Percentiles rank a stretch among this genome's conserved stretches.
These are phyloP conservation scores for Lumnitzera racemosa DNA, from an alignment of 345 rosid genomes.

Conservation along the genomic window DNA sequence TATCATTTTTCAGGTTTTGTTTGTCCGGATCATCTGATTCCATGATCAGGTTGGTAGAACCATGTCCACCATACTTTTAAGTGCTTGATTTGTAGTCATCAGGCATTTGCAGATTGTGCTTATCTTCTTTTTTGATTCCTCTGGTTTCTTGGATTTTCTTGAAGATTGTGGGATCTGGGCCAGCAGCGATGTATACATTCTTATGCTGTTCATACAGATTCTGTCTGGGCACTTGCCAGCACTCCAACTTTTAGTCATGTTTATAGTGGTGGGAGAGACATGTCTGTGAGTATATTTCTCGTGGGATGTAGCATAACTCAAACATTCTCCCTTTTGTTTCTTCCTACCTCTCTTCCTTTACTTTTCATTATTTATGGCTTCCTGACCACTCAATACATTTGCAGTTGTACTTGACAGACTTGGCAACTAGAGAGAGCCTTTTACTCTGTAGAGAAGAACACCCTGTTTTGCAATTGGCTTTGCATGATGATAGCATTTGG, in stretches of 20 bases:
- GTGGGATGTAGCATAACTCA: neutral
- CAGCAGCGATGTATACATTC: conserved; percentile 99
- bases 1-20: conserved; percentile 63
- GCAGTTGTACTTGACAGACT: conserved; percentile 96
- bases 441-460: conserved; percentile 91
- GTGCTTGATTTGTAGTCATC: neutral
- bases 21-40: conserved; percentile 99
- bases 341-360: neutral
- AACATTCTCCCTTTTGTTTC: neutral
- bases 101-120: conserved; percentile 1
- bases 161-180: conserved; percentile 98
- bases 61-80: neutral
- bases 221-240: conserved; percentile 99
- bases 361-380: conserved; percentile 5
- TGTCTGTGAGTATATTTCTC: conserved; percentile 60
- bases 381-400: neutral
- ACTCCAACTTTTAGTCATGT: conserved; percentile 89
- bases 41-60: conserved; percentile 74
- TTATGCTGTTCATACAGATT: conserved; percentile 99
- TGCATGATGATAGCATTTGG: conserved; percentile 94
- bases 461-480: conserved; percentile 77
- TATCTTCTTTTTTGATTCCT: conserved; percentile 1
- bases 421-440: conserved; percentile 86
- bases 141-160: conserved; percentile 15
- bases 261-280: conserved; percentile 99